A percentile compares a stretch with the other conserved stretches of the same genome.
Conservation (phyloP, 352 stramenopile genomes). For the Globisporangium viniferum region DNA sequence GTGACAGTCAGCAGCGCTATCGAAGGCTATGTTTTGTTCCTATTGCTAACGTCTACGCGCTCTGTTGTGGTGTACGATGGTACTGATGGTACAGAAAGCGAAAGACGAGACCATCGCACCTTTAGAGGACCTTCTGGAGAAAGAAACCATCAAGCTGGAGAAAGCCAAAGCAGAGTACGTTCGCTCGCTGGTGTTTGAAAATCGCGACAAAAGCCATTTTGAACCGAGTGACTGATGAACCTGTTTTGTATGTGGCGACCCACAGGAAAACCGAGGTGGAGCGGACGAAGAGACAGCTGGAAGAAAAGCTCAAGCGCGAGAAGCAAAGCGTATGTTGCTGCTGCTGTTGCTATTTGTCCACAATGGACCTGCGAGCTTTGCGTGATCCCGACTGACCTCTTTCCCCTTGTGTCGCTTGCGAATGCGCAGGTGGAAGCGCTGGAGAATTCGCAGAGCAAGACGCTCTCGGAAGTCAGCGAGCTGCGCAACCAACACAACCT, state of each 20-base stretch:
- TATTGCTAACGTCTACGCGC: not conserved
- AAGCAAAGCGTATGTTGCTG: constrained; percentile 41
- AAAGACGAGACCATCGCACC: constrained; percentile 62
- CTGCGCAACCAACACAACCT: constrained; percentile 71
- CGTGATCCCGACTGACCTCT: not conserved
- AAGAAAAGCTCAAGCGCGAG: constrained; percentile 66
- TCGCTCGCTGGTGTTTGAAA: not conserved
- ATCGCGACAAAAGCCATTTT: not conserved
- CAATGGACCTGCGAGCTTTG: not conserved
- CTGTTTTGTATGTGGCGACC: not conserved
- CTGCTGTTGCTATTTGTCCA: not conserved
- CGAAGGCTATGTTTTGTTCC: not conserved
- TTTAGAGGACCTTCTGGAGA: constrained; percentile 61
- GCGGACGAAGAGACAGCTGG: constrained; percentile 39
- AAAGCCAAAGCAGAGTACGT: constrained; percentile 60
- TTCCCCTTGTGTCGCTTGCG: not conserved
- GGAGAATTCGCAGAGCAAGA: constrained; percentile 69
- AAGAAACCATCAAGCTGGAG: constrained; percentile 63
- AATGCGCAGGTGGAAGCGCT: constrained; percentile 52
- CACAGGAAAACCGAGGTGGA: constrained; percentile 56
- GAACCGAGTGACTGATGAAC: not conserved
- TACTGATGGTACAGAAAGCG: constrained; percentile 36
- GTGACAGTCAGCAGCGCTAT: not conserved
- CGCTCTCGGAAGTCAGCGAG: constrained; percentile 61
- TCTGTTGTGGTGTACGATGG: too few relatives aligned